phyloP scores from a whole-genome alignment of 306 rosid species.

The Quercus mongolica region DNA sequence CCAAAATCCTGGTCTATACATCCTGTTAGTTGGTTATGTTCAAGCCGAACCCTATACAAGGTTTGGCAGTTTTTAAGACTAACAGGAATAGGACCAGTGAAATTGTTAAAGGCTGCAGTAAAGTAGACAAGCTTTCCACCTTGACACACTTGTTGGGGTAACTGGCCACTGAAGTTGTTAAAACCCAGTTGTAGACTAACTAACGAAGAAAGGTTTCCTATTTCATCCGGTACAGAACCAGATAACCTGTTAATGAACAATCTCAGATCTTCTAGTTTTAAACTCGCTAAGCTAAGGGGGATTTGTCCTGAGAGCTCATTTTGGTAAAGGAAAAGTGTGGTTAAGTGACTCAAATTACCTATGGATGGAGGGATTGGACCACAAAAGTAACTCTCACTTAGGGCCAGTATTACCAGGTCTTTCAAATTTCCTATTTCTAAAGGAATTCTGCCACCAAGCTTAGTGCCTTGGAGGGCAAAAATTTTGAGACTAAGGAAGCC shows the following conservation, averaged over 20 bases:
- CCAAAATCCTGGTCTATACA: too few species aligned
- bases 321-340: conserved; percentile 15
- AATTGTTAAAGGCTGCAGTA: conserved; percentile 21
- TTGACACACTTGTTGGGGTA: conserved; percentile 53
- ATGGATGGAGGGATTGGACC: conserved; percentile 50
- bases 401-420: conserved; percentile 23
- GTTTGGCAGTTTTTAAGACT: too few species aligned
- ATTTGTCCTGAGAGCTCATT: conserved; percentile 44
- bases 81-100: too few species aligned
- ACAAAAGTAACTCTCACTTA: conserved; percentile 30
- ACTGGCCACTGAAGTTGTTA: conserved; percentile 48
- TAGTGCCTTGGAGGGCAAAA: conserved; percentile 34
- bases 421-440: conserved; percentile 56
- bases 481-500: conserved; percentile 31
- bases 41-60: too few species aligned
- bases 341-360: conserved; percentile 41
- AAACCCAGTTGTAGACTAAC: conserved; percentile 41
- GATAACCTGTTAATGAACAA: conserved; percentile 14
- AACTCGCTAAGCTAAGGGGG: conserved; percentile 30
- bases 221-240: conserved; percentile 28
- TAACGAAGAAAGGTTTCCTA: conserved; percentile 51
- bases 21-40: too few species aligned
- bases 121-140: conserved; percentile 47
- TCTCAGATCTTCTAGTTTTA: conserved; percentile 10
- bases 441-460: conserved; percentile 39